Evolutionary conservation across 306 rosid species (phyloP), one percentile per base, ranked within the genome.

Genomic region (Cotoneaster glaucophyllus): DNA sequence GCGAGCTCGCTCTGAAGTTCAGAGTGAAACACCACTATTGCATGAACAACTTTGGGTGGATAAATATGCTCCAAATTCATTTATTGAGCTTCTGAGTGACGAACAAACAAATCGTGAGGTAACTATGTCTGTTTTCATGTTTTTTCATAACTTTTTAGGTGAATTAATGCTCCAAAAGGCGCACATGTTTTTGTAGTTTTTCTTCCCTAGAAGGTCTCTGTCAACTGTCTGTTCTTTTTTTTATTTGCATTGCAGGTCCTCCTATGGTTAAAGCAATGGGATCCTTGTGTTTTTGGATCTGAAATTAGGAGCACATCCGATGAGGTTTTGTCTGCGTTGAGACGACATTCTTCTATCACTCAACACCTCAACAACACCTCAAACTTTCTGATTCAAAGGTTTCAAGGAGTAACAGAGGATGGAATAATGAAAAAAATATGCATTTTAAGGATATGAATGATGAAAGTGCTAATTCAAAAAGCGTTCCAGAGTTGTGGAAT

Each of bases 81-180:
- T 95, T 77, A 86, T 91, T 17, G 98, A 92, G 86, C 98, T 95
- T 84, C 97, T 95, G 41, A 95, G 98, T 63, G 96, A 95, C 68
- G 98, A 95, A 80, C 98, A 90, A 74, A 95, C 96, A 83, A 95
- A 95, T 76, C 98, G 97, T 14, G 98, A 90, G 97, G 98, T 90
- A 84, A 66, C 57, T 73, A 64, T 71, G 31, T 65, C 50, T 63
- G 59, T 64, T 71, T 9, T 56, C n/a, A n/a, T 72, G 32, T 37
- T 44, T 53, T 62, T 59, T 74, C 39, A 44, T 41, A 61, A 77
- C 45, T 70, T 62, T 15, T 11, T 22, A 70, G 64, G 26, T 44
- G 48, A 71, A 34, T 45, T 75, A 12, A 61, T 74, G 45, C 72
- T 79, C 43, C 62, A 45, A 62, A 62, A 71, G 41, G 26, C 53